Evolutionary conservation across 2,329 filamentous ascomycete genomes (phyloP), one percentile per base, ranked within the genome.

Genomic region (Dryadomyces quercivorus): DNA sequence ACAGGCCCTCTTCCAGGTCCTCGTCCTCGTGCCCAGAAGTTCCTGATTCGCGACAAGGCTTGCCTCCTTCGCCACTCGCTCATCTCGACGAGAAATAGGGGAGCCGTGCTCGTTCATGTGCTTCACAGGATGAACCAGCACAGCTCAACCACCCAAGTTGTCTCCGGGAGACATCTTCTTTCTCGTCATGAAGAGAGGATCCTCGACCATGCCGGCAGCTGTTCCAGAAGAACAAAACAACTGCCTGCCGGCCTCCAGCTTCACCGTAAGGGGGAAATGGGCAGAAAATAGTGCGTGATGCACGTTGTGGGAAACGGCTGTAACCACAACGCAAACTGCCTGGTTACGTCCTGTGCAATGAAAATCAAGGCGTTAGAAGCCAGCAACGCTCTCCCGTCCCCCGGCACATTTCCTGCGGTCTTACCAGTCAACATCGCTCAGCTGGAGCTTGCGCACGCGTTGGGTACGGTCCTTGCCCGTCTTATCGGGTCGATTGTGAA

Each of bases 391-490:
- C 10, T 40, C 36, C n/a, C 5, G 26, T 34, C 66, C 8, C 26
- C 26, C 4, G 4, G 26, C 26, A 31, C 26, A 4, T 8, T 31
- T 31, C 8, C 26, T 31, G 26, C 4, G 26, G 8, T 8, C 26
- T 61, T 92, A 96, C 93, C 93, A 98, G 70, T 98, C 92, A 68
- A 98, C 88, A 70, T 98, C 93, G 70, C 89, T 95, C 57, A 97
- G 80, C 67, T 97, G 92, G 57, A 98, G 75, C 70, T 95, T 95
- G 64, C 93, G 82, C 56, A 87, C 84, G 59, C 91, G 85, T 68
- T 95, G 90, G 57, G 85, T 81, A 54, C 86, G 84, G 61, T 85
- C 85, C 61, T 77, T 78, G 63, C 70, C 72, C 51, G 71, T 66
- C 62, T 74, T 77, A 50, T 85, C 81, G 55, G 76, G 60, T 56